Conservation (phyloP, 768 basidiomycete genomes). For the Pleurotus eryngii region DNA sequence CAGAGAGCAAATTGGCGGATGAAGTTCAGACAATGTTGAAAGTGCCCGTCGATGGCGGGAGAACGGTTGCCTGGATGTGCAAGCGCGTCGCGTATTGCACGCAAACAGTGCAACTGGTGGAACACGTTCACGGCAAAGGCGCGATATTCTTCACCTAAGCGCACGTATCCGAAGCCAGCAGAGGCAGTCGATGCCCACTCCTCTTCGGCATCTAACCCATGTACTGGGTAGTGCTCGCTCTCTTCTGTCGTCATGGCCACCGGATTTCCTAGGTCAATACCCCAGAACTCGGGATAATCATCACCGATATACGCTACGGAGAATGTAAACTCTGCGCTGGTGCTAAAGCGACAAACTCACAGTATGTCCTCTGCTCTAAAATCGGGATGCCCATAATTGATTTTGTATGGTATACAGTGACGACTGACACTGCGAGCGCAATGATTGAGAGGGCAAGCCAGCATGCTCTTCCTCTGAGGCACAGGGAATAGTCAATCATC, state of each 20-base stretch:
- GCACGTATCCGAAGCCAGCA: conserved; percentile 25
- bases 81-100: conserved; percentile 15
- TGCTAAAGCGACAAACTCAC: background rate
- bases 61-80: background rate
- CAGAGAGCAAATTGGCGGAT: conserved; percentile 20
- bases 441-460: background rate
- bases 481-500: no score
- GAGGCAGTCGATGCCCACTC: conserved; percentile 25
- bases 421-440: background rate
- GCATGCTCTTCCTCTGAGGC: no score
- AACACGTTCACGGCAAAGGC: conserved; percentile 28
- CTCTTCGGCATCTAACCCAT: conserved; percentile 17
- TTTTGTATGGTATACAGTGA: background rate
- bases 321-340: background rate
- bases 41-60: conserved; percentile 8
- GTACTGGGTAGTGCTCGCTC: conserved; percentile 23
- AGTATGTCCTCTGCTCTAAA: background rate
- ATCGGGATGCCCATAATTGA: background rate
- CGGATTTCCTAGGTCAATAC: conserved; percentile 12
- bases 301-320: conserved; percentile 23
- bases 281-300: conserved; percentile 25
- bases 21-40: conserved; percentile 20
- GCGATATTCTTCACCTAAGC: conserved; percentile 25
- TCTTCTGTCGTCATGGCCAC: conserved; percentile 26
- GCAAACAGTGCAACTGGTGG: conserved; percentile 32